These are phyloP conservation scores for Fusarium vanettenii DNA, from an alignment of 2,329 filamentous ascomycete species.

Conservation along the genomic window DNA sequence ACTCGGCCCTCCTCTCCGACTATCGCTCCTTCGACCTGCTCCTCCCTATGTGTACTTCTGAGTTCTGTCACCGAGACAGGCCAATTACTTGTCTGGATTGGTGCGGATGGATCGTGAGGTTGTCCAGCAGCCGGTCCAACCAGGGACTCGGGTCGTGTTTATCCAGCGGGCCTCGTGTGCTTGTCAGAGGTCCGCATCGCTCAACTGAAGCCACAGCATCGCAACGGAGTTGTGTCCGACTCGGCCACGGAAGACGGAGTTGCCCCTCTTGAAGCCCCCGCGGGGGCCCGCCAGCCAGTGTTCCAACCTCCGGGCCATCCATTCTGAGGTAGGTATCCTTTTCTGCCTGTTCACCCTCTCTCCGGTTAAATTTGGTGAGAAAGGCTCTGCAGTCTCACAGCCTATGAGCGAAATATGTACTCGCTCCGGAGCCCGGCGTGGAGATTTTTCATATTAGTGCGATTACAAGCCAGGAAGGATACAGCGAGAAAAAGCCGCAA, in stretches of 20 bases:
- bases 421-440: conserved; percentile 14
- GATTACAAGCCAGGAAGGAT: background rate
- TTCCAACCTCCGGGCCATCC: conserved; percentile 17
- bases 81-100: conserved; percentile 34
- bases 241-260: conserved; percentile 28
- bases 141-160: conserved; percentile 7
- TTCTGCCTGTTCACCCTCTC: conserved; percentile 31
- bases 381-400: conserved; percentile 17
- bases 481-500: conserved; percentile 3
- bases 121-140: conserved; percentile 26
- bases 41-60: background rate
- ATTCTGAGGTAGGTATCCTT: too few relatives aligned
- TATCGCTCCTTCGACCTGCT: conserved; percentile 25
- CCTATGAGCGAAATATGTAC: conserved; percentile 31
- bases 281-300: conserved; percentile 30
- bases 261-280: conserved; percentile 34
- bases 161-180: background rate
- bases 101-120: conserved; percentile 26
- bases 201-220: conserved; percentile 5
- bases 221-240: conserved; percentile 32
- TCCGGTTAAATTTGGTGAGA: conserved; percentile 36
- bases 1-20: conserved; percentile 11
- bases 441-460: conserved; percentile 4
- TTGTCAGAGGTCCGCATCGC: conserved; percentile 20
- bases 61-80: conserved; percentile 8